phyloP scores from a whole-genome alignment of 768 basidiomycete genomes.

The Crepidotus variabilis region DNA sequence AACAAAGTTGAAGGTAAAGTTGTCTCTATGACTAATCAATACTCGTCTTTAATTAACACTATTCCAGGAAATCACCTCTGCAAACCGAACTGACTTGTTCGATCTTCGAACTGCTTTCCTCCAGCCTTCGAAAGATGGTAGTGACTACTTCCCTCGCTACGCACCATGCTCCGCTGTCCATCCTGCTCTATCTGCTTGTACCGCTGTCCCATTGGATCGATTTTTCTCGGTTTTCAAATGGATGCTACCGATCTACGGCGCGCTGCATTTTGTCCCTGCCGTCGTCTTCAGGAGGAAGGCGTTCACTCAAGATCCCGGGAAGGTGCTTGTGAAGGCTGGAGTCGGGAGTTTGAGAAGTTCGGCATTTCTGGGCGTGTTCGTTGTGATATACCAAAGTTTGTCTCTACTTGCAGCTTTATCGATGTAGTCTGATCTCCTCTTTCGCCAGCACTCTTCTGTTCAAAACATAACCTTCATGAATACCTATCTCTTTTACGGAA shows the following conservation, averaged over 20 bases:
- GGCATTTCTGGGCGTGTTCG: conserved; percentile 82
- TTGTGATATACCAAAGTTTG: conserved; percentile 79
- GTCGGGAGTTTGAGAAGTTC: conserved; percentile 80
- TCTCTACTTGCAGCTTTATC: neutral
- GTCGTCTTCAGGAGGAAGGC: conserved; percentile 74
- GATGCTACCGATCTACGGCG: conserved; percentile 84
- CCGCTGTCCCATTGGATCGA: conserved; percentile 57
- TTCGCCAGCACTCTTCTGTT: conserved; percentile 55
- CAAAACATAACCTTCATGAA: conserved; percentile 57
- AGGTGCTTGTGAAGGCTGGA: conserved; percentile 60
- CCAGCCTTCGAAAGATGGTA: conserved; percentile 16
- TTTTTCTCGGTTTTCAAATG: conserved; percentile 80
- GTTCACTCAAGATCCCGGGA: conserved; percentile 62
- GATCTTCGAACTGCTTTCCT: conserved; percentile 33
- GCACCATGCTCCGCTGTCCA: conserved; percentile 75
- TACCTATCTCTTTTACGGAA: conserved; percentile 34
- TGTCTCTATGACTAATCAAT: neutral
- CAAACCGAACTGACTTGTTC: conserved; percentile 48
- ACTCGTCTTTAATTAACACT: neutral
- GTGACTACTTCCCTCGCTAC: conserved; percentile 45
- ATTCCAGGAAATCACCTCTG: conserved; percentile 46
- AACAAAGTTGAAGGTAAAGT: conserved; percentile 42
- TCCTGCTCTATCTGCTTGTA: conserved; percentile 63
- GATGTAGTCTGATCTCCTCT: neutral
- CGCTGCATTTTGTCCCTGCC: conserved; percentile 84